Evolutionary conservation across 2,329 filamentous ascomycete species (phyloP).

Genomic region (Penicillium aurantiogriseum): DNA sequence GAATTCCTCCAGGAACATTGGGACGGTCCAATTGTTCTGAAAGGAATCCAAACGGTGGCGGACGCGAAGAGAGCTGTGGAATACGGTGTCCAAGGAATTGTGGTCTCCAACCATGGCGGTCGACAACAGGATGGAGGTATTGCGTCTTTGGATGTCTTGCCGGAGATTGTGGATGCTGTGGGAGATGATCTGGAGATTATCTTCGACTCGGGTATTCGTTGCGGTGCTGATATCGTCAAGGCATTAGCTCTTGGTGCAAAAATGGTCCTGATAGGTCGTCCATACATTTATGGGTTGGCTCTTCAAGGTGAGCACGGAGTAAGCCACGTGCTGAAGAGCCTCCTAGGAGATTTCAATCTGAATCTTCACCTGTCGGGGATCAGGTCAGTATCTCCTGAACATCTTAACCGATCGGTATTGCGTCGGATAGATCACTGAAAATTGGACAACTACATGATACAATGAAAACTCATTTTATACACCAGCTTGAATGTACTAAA

Average conservation of each 20-base stretch:
- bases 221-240: conserved; percentile 50
- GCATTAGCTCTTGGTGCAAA: conserved; percentile 53
- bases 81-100: conserved; percentile 47
- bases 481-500: background rate
- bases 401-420: background rate
- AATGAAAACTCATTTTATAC: too few relatives aligned
- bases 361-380: background rate
- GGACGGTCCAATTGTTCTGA: conserved; percentile 61
- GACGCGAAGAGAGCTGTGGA: conserved; percentile 48
- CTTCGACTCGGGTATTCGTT: conserved; percentile 49
- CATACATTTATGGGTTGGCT: conserved; percentile 56
- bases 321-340: conserved; percentile 45
- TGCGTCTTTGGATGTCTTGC: conserved; percentile 49
- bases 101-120: conserved; percentile 53
- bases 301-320: conserved; percentile 55
- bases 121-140: conserved; percentile 49
- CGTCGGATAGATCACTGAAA: background rate
- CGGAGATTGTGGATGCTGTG: conserved; percentile 52
- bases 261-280: conserved; percentile 53
- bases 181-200: conserved; percentile 40
- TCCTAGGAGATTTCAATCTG: conserved; percentile 22
- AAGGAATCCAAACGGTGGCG: conserved; percentile 52
- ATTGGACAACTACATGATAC: background rate
- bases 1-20: conserved; percentile 56
- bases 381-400: background rate